Conservation (phyloP, 75 land plant genomes). For the Adiantum capillusveneris region DNA sequence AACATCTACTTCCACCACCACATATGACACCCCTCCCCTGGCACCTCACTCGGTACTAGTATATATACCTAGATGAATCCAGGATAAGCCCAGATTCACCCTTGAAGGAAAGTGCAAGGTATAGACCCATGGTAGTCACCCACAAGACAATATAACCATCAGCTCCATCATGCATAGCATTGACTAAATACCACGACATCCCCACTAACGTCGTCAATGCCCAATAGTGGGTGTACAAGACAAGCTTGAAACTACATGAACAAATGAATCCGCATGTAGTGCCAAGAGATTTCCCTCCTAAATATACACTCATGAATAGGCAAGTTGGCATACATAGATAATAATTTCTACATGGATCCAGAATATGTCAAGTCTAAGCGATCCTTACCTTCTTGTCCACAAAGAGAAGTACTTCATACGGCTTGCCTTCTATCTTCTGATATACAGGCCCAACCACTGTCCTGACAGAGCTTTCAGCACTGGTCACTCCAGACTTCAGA, state of each 20-base stretch:
- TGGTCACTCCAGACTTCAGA: constrained; percentile 62
- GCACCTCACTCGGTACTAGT: too few species aligned
- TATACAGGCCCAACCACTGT: constrained; percentile 78
- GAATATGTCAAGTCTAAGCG: not conserved
- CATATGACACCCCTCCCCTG: too few species aligned
- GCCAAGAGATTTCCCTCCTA: too few species aligned
- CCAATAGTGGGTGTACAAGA: not conserved
- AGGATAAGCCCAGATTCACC: too few species aligned
- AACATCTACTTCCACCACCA: too few species aligned
- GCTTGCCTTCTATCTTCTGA: constrained; percentile 53
- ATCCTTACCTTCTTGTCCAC: constrained; percentile 65
- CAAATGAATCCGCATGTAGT: not conserved
- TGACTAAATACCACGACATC: too few species aligned
- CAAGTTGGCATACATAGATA: not conserved
- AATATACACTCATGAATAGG: not conserved
- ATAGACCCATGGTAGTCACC: too few species aligned
- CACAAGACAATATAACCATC: too few species aligned
- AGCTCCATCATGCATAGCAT: too few species aligned
- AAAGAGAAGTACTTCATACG: constrained; percentile 56
- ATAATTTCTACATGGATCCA: not conserved
- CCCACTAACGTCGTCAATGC: not conserved
- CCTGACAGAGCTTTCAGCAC: constrained; percentile 75
- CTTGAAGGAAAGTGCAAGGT: too few species aligned
- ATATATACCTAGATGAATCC: too few species aligned
- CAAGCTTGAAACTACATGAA: not conserved